A percentile compares a stretch with the other conserved stretches of the same genome.
These are phyloP conservation scores for Lanmaoa rubissima DNA, from an alignment of 768 basidiomycete genomes.

Conservation along the genomic window DNA sequence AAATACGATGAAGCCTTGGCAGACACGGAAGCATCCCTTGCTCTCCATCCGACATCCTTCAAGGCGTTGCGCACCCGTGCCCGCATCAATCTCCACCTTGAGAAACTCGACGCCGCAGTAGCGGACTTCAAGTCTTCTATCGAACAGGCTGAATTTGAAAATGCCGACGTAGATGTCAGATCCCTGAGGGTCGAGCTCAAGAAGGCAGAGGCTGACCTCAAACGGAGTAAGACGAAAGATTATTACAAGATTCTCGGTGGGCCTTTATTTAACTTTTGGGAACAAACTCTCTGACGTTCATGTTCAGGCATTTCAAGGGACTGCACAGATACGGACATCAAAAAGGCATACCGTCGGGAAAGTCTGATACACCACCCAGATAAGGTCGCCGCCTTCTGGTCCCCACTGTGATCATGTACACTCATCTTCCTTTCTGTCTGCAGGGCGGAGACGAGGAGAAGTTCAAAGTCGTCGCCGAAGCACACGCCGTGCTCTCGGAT, in stretches of 20 bases:
- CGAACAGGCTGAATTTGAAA: slow-evolving; percentile 66
- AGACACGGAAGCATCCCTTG: slow-evolving; percentile 69
- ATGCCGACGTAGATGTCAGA: slow-evolving; percentile 59
- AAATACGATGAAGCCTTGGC: slow-evolving; percentile 64
- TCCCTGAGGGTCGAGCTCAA: slow-evolving; percentile 64
- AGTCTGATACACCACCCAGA: slow-evolving; percentile 85
- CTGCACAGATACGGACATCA: slow-evolving; percentile 71
- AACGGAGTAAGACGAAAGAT: slow-evolving; percentile 88
- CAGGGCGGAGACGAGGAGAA: slow-evolving; percentile 94
- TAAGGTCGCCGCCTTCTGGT: slow-evolving; percentile 47
- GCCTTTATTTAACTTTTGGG: neutral
- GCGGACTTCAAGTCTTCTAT: slow-evolving; percentile 80
- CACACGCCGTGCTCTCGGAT: slow-evolving; percentile 80
- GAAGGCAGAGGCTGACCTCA: slow-evolving; percentile 79
- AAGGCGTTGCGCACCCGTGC: slow-evolving; percentile 88
- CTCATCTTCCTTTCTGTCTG: slow-evolving; percentile 6
- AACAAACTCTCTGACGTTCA: neutral
- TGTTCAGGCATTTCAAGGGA: slow-evolving; percentile 45
- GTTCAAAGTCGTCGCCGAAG: slow-evolving; percentile 88
- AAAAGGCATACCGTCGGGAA: slow-evolving; percentile 88
- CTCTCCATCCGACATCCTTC: slow-evolving; percentile 63
- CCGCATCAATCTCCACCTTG: slow-evolving; percentile 70
- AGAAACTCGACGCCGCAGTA: slow-evolving; percentile 69
- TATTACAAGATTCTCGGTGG: slow-evolving; percentile 75
- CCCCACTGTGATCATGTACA: neutral